A percentile compares a stretch with the other conserved stretches of the same genome.
Conservation (phyloP, 2,329 filamentous ascomycete genomes). For the Hypomyces rosellus region DNA sequence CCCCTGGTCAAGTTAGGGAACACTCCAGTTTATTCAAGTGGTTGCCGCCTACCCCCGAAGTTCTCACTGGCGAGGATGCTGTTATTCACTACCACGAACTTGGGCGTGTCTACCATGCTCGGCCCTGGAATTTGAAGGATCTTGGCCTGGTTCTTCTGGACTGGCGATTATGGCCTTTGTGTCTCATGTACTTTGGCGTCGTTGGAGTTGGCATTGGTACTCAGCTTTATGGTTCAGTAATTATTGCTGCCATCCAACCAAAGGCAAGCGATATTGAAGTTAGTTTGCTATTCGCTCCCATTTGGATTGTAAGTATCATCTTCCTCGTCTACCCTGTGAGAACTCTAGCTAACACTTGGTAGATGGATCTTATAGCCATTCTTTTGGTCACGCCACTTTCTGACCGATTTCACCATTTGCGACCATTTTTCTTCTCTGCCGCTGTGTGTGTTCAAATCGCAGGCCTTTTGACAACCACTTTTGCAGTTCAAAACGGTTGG, state of each 20-base stretch:
- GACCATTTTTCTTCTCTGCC: conserved; percentile 73
- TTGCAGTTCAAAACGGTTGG: conserved; percentile 66
- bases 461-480: conserved; percentile 73
- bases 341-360: neutral
- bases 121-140: conserved; percentile 67
- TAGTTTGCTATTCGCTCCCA: conserved; percentile 79
- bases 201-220: conserved; percentile 89
- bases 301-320: conserved; percentile 68
- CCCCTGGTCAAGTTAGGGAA: conserved; percentile 57
- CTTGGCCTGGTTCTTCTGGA: conserved; percentile 66
- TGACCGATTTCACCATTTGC: conserved; percentile 76
- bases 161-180: conserved; percentile 82
- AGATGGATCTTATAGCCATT: conserved; percentile 86
- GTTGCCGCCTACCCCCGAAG: conserved; percentile 64
- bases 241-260: conserved; percentile 74
- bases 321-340: neutral
- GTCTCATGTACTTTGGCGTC: conserved; percentile 91
- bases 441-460: conserved; percentile 74
- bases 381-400: conserved; percentile 78
- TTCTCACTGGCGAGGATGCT: conserved; percentile 70
- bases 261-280: conserved; percentile 66
- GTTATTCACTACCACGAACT: conserved; percentile 78
- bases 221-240: conserved; percentile 80
- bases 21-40: conserved; percentile 51
- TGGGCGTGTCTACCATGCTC: conserved; percentile 69